Evolutionary conservation across 2,329 filamentous ascomycete species (phyloP), one percentile per base, ranked within the genome.

Genomic region (Cladosporium sp.): DNA sequence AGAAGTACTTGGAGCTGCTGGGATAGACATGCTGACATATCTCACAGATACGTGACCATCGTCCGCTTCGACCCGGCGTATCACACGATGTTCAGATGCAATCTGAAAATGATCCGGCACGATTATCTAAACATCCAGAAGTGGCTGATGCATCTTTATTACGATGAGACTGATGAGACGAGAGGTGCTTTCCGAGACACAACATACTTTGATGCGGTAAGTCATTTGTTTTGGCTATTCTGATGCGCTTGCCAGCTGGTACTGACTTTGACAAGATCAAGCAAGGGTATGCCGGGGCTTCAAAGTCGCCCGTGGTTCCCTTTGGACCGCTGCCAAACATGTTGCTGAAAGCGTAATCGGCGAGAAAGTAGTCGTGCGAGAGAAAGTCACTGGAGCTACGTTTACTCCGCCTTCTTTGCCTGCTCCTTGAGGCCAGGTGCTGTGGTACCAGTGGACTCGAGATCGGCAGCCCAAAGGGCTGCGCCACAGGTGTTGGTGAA

Each of bases 401-500:
- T 39, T 64, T 58, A 64, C 36, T 66, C 54, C 21, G 62, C 62
- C 43, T 64, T 64, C 54, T 51, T 58, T 4, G 72, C 74, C 65
- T 76, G 71, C 43, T 77, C 73, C 58, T 71, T 70, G 39, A 79
- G 67, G 32, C 67, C 73, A 26, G 73, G 75, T 3, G 76, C 71
- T 13, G 74, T 77, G 3, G 70, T 72, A 14, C 70, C 67, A 16
- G 68, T 70, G 58, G 71, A 67, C 69, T 79, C 77, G 26, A 79
- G 65, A 57, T 79, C 93, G 21, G 92, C 91, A 48, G 94, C 93
- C 93, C 93, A 97, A n/a, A 98, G 81, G 8, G 94, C 94, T 63
- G 93, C 94, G 8, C 93, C 94, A 66, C 96, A 92, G 1, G 91
- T 90, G 77, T 97, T 97, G 18, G 93, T 97, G 77, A 96, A 97